Conservation (phyloP, 2,329 filamentous ascomycete genomes). For the Xylariaceae sp. region DNA sequence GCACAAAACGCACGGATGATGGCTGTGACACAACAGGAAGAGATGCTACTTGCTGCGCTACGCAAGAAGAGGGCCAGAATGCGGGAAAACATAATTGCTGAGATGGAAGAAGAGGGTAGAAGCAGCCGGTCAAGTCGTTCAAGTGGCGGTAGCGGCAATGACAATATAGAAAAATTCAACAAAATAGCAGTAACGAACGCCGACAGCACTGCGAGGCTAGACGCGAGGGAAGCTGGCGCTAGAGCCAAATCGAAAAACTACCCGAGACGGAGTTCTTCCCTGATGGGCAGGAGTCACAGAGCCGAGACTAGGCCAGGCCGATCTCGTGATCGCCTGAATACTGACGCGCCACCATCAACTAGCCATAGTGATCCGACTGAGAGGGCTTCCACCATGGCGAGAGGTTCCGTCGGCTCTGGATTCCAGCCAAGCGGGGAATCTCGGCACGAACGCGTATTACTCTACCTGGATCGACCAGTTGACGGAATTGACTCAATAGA, state of each 20-base stretch:
- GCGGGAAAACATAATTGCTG: slow-evolving; percentile 50
- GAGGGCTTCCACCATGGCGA: slow-evolving; percentile 1
- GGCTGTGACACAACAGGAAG: slow-evolving; percentile 61
- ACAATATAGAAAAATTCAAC: slow-evolving; percentile 10
- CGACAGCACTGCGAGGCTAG: slow-evolving; percentile 15
- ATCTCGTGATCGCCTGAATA: slow-evolving; percentile 7
- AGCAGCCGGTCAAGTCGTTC: slow-evolving; percentile 15
- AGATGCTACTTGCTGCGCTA: slow-evolving; percentile 60
- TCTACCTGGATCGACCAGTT: slow-evolving; percentile 38
- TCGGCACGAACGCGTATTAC: slow-evolving; percentile 36
- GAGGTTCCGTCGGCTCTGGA: slow-evolving; percentile 13
- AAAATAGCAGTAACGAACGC: slow-evolving; percentile 7
- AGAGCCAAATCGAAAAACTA: slow-evolving; percentile 12
- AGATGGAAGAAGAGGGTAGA: slow-evolving; percentile 46
- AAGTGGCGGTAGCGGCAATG: slow-evolving; percentile 7
- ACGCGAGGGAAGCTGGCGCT: slow-evolving; percentile 15
- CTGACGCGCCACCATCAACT: slow-evolving; percentile 11
- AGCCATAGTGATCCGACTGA: slow-evolving; percentile 13
- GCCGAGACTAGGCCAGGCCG: slow-evolving; percentile 5
- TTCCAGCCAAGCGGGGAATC: slow-evolving; percentile 18
- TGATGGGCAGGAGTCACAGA: slow-evolving; percentile 3
- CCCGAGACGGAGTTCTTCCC: slow-evolving; percentile 13
- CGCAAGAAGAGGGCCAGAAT: slow-evolving; percentile 60
- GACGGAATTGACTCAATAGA: slow-evolving; percentile 31
- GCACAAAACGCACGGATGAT: slow-evolving; percentile 50